Evolutionary conservation across 306 rosid genomes (phyloP).

Genomic region (Phaseolus lunatus): DNA sequence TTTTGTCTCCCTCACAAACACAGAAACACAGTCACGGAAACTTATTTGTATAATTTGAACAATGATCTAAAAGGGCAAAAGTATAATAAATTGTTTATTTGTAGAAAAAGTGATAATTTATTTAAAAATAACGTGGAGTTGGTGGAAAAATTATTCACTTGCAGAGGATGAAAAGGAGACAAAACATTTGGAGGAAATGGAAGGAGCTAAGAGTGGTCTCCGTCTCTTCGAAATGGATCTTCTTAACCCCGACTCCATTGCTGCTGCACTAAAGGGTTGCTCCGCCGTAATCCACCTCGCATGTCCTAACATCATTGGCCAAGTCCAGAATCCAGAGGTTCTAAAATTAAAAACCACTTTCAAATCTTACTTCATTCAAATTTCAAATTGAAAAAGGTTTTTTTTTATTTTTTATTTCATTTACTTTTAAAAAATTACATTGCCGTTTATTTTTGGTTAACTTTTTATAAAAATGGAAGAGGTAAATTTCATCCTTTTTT

Average conservation of each 20-base stretch:
- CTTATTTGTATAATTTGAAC: neutral
- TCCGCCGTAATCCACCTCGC: conserved; percentile 88
- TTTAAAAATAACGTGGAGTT: no score
- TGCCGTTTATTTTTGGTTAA: no score
- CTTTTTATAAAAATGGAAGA: no score
- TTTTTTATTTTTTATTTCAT: no score
- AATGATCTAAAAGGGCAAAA: neutral
- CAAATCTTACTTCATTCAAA: no score
- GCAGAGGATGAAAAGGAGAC: conserved; percentile 80
- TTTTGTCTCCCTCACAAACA: neutral
- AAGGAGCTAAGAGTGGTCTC: conserved; percentile 62
- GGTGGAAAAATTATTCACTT: no score
- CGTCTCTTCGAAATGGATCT: conserved; percentile 80
- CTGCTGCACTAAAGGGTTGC: conserved; percentile 67
- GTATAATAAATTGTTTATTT: neutral
- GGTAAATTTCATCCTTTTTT: no score
- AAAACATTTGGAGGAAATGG: conserved; percentile 73
- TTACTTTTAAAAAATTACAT: no score
- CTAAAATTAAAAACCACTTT: neutral
- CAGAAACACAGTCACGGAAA: no score
- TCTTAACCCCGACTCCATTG: conserved; percentile 66
- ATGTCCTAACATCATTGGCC: conserved; percentile 77
- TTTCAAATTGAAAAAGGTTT: no score
- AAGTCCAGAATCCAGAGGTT: conserved; percentile 80
- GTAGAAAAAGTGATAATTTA: no score